These are phyloP conservation scores for Alternaria longipes DNA, from an alignment of 2,329 filamentous ascomycete genomes.

Conservation along the genomic window DNA sequence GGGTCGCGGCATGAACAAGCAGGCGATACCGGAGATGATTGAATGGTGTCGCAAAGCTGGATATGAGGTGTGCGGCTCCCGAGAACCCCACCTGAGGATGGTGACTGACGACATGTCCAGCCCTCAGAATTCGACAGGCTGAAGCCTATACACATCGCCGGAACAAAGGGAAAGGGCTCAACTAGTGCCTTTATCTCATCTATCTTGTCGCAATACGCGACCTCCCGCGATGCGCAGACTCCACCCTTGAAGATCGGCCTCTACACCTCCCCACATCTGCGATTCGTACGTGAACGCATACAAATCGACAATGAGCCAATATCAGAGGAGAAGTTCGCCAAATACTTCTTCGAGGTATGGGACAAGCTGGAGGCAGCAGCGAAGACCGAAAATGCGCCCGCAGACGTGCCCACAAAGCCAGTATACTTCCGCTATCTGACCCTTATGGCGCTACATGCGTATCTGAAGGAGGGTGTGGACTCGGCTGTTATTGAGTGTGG, in stretches of 20 bases:
- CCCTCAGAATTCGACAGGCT: constrained; percentile 68
- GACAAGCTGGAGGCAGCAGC: constrained; percentile 68
- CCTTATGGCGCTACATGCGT: constrained; percentile 85
- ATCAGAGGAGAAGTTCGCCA: constrained; percentile 72
- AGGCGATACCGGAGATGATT: constrained; percentile 82
- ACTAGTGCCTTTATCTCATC: constrained; percentile 84
- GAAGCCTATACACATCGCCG: constrained; percentile 82
- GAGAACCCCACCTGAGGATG: not conserved
- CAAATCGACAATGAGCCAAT: constrained; percentile 78
- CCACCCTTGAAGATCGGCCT: constrained; percentile 71
- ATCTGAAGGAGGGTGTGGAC: constrained; percentile 76
- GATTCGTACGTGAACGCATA: constrained; percentile 85
- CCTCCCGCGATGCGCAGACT: constrained; percentile 45
- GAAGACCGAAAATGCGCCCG: constrained; percentile 59
- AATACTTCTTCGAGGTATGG: constrained; percentile 87
- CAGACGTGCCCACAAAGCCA: constrained; percentile 73
- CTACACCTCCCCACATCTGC: constrained; percentile 86
- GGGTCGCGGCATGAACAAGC: constrained; percentile 75
- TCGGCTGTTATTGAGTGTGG: constrained; percentile 90
- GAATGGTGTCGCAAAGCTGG: constrained; percentile 80
- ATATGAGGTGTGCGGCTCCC: constrained; percentile 68
- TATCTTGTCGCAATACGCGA: constrained; percentile 72
- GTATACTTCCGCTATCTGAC: constrained; percentile 94
- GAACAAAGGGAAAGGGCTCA: constrained; percentile 94
- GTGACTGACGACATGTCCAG: constrained; percentile 49